phyloP scores from a whole-genome alignment of 2,329 filamentous ascomycete species.

The Clonostachys solani region DNA sequence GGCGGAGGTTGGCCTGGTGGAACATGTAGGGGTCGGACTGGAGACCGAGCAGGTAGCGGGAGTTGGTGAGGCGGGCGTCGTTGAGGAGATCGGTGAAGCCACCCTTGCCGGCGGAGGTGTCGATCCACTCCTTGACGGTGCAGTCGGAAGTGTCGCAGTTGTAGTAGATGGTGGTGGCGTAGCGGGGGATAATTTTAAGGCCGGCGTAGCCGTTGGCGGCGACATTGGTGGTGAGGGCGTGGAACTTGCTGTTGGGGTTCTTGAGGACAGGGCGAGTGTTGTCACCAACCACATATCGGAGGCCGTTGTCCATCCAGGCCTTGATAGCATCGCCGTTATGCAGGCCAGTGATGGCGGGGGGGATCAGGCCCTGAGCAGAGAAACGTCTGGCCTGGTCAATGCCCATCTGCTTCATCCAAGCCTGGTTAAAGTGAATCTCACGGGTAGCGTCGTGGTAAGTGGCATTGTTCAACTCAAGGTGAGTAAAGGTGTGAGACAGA shows the following conservation, averaged over 20 bases:
- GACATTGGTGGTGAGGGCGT: slow-evolving; percentile 48
- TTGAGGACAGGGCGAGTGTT: slow-evolving; percentile 53
- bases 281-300: slow-evolving; percentile 57
- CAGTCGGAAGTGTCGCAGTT: slow-evolving; percentile 56
- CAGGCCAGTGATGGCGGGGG: slow-evolving; percentile 58
- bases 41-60: slow-evolving; percentile 51
- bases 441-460: slow-evolving; percentile 51
- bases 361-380: slow-evolving; percentile 52
- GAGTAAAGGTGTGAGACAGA: slow-evolving; percentile 60
- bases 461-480: slow-evolving; percentile 54
- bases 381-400: slow-evolving; percentile 39
- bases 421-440: slow-evolving; percentile 57
- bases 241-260: slow-evolving; percentile 47
- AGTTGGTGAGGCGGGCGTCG: slow-evolving; percentile 46
- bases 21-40: slow-evolving; percentile 55
- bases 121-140: slow-evolving; percentile 55
- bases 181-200: slow-evolving; percentile 53
- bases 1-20: slow-evolving; percentile 58
- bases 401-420: slow-evolving; percentile 50
- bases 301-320: slow-evolving; percentile 57
- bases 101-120: slow-evolving; percentile 51
- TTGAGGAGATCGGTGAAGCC: slow-evolving; percentile 45
- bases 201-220: slow-evolving; percentile 49
- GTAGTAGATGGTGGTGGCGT: slow-evolving; percentile 60
- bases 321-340: slow-evolving; percentile 60